Conservation (phyloP, 2,329 filamentous ascomycete species). For the Rhynchosporium graminicola region DNA sequence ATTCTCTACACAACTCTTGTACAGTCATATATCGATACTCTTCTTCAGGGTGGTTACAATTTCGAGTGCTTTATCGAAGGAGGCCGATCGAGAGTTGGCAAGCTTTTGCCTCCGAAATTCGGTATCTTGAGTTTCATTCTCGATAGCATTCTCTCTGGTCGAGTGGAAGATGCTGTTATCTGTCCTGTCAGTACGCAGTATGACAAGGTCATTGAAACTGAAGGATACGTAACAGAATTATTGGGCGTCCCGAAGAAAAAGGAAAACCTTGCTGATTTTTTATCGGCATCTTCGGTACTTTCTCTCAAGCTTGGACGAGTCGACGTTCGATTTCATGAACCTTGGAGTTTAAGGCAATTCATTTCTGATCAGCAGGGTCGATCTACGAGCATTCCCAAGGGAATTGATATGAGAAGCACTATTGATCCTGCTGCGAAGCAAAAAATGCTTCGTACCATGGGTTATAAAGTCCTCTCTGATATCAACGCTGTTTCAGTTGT, state of each 20-base stretch:
- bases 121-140: constrained; percentile 91
- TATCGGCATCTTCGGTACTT: constrained; percentile 83
- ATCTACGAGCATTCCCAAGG: constrained; percentile 52
- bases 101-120: constrained; percentile 91
- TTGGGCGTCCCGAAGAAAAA: constrained; percentile 94
- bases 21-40: constrained; percentile 90
- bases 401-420: constrained; percentile 49
- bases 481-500: constrained; percentile 97
- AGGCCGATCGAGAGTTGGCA: constrained; percentile 87
- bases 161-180: constrained; percentile 87
- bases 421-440: constrained; percentile 46
- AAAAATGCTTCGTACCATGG: constrained; percentile 79
- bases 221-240: constrained; percentile 93
- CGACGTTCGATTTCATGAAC: constrained; percentile 93
- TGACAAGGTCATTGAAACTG: constrained; percentile 97
- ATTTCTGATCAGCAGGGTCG: constrained; percentile 73
- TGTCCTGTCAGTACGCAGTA: constrained; percentile 97
- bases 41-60: constrained; percentile 89
- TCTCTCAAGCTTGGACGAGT: constrained; percentile 88
- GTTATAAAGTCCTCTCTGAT: constrained; percentile 88
- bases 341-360: constrained; percentile 86
- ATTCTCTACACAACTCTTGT: constrained; percentile 89
- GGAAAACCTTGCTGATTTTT: constrained; percentile 86
- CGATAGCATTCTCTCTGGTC: constrained; percentile 84
- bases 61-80: constrained; percentile 98